phyloP scores from a whole-genome alignment of 768 basidiomycete genomes.

The Termitomyces sp. region DNA sequence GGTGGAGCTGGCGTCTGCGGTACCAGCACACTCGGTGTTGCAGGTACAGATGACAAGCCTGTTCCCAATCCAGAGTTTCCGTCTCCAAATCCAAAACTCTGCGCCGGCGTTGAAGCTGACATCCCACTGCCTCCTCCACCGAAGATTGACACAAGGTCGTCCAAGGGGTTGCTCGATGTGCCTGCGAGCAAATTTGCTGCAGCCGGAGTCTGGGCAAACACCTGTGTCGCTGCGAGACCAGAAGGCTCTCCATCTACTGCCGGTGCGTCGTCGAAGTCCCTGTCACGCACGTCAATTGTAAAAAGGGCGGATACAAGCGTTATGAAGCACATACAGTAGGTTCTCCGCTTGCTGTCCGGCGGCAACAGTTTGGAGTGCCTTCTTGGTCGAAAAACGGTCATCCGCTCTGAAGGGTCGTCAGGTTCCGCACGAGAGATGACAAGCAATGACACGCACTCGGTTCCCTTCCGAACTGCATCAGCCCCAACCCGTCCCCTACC shows the following conservation, averaged over 20 bases:
- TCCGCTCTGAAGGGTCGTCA: constrained; percentile 38
- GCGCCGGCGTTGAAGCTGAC: constrained; percentile 15
- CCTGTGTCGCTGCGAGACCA: constrained; percentile 72
- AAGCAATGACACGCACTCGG: constrained; percentile 40
- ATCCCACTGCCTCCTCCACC: constrained; percentile 37
- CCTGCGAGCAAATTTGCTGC: constrained; percentile 71
- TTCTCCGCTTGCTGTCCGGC: constrained; percentile 94
- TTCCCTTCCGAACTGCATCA: constrained; percentile 62
- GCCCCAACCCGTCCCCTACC: constrained; percentile 86
- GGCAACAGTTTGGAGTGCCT: constrained; percentile 87
- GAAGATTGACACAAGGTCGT: constrained; percentile 92
- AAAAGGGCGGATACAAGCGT: not conserved
- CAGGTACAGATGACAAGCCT: constrained; percentile 21
- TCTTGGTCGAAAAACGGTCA: constrained; percentile 68
- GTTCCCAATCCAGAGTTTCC: constrained; percentile 16
- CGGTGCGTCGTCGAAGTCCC: constrained; percentile 80
- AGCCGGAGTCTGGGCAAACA: constrained; percentile 65
- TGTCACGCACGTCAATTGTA: constrained; percentile 14
- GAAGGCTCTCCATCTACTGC: constrained; percentile 59
- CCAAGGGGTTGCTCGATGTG: constrained; percentile 83
- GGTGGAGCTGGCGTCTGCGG: constrained; percentile 14
- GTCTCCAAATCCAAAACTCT: constrained; percentile 17
- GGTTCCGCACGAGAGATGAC: not conserved
- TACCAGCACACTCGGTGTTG: constrained; percentile 19
- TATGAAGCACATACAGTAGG: constrained; percentile 46